Conservation (phyloP, 371 early-diverging fungal species). For the Mortierella sp. region DNA sequence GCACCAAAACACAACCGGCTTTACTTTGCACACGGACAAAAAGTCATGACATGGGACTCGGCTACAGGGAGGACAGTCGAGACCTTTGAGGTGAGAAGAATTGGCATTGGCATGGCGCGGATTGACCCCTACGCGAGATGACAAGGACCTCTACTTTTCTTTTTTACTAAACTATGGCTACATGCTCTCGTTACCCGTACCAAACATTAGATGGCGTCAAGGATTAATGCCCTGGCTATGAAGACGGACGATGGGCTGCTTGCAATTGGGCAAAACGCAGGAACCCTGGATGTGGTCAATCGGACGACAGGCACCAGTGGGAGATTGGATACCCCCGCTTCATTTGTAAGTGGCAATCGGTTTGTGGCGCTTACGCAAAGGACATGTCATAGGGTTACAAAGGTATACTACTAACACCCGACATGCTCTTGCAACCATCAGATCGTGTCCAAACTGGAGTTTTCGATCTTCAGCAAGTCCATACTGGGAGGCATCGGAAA, state of each 20-base stretch:
- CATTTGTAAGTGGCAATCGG: conserved; percentile 20
- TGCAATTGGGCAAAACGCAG: conserved; percentile 45
- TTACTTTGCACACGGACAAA: conserved; percentile 44
- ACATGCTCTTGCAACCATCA: conserved; percentile 10
- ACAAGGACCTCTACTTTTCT: not conserved
- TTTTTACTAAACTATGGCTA: too few relatives aligned
- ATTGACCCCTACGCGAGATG: not conserved
- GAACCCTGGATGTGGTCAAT: conserved; percentile 37
- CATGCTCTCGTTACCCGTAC: too few relatives aligned
- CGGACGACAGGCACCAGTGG: conserved; percentile 26
- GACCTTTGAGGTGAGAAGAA: conserved; percentile 34
- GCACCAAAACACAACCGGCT: conserved; percentile 41
- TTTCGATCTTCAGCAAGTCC: conserved; percentile 55
- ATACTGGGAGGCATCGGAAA: conserved; percentile 64
- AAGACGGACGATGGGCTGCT: conserved; percentile 42
- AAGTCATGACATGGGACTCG: conserved; percentile 43
- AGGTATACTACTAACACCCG: not conserved
- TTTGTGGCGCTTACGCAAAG: not conserved
- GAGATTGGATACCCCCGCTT: conserved; percentile 34
- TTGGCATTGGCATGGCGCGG: too few relatives aligned
- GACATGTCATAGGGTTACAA: not conserved
- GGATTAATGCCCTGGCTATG: conserved; percentile 41
- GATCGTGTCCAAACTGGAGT: conserved; percentile 56
- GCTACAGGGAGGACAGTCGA: conserved; percentile 15
- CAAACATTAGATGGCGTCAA: conserved; percentile 32